phyloP scores from a whole-genome alignment of 2,329 filamentous ascomycete genomes.

The Cercospora sesami region DNA sequence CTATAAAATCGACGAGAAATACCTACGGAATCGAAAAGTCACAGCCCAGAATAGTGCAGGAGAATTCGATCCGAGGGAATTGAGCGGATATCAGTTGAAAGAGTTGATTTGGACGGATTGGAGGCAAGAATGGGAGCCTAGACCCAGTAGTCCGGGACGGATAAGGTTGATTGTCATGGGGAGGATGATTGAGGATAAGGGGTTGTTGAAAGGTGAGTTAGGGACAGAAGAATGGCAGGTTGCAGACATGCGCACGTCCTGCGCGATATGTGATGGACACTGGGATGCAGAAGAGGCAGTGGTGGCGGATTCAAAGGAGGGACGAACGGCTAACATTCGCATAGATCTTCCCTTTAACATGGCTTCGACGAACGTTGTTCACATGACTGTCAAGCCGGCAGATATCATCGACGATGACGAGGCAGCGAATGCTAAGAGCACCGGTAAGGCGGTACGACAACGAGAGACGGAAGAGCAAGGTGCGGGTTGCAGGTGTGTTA shows the following conservation, averaged over 20 bases:
- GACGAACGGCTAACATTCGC: neutral
- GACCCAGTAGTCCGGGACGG: slow-evolving; percentile 80
- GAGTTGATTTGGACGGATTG: slow-evolving; percentile 92
- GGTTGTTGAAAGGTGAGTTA: slow-evolving; percentile 72
- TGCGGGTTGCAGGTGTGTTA: slow-evolving; percentile 64
- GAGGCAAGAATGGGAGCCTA: slow-evolving; percentile 81
- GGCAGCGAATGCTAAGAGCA: slow-evolving; percentile 67
- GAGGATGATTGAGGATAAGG: slow-evolving; percentile 85
- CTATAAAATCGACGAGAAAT: slow-evolving; percentile 85
- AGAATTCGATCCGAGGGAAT: slow-evolving; percentile 73
- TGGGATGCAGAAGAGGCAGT: slow-evolving; percentile 57
- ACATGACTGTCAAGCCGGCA: slow-evolving; percentile 88
- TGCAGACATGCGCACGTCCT: neutral
- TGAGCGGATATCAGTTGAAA: slow-evolving; percentile 91
- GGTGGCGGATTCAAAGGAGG: slow-evolving; percentile 76
- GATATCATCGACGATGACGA: slow-evolving; percentile 75
- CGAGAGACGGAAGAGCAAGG: slow-evolving; percentile 56
- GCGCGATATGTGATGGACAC: neutral
- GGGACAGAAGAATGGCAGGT: slow-evolving; percentile 68
- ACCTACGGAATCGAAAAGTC: slow-evolving; percentile 77
- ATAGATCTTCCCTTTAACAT: slow-evolving; percentile 66
- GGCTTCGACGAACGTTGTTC: slow-evolving; percentile 79
- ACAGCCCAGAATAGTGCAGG: slow-evolving; percentile 68
- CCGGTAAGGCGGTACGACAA: slow-evolving; percentile 55
- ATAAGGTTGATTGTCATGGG: slow-evolving; percentile 93